Evolutionary conservation across 192 early-diverging fungal genomes (phyloP).

Genomic region (Linderina pennispora): DNA sequence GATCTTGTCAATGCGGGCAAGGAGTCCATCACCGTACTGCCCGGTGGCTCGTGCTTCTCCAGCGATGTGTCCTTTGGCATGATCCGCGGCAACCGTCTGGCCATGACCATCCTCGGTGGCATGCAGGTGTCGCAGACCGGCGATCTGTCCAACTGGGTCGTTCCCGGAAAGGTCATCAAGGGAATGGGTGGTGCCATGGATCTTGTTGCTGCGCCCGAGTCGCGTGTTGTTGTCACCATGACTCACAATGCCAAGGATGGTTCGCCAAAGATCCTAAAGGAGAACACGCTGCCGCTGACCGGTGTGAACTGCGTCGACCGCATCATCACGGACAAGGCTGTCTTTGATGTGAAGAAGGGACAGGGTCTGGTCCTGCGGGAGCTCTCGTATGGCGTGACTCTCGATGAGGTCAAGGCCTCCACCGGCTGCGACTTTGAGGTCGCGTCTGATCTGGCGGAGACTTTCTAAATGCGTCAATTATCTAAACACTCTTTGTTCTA

Average conservation of each 20-base stretch:
- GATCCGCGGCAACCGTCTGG: conserved; percentile 73
- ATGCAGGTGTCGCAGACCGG: conserved; percentile 72
- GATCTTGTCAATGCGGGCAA: conserved; percentile 81
- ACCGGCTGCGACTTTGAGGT: conserved; percentile 61
- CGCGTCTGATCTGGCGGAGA: conserved; percentile 40
- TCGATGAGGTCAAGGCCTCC: conserved; percentile 59
- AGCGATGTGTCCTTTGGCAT: conserved; percentile 75
- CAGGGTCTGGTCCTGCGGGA: conserved; percentile 58
- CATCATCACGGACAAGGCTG: conserved; percentile 66
- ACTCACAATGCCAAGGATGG: conserved; percentile 58
- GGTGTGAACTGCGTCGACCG: conserved; percentile 59
- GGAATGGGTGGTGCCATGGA: conserved; percentile 84
- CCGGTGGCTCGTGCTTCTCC: conserved; percentile 63
- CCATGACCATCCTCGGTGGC: conserved; percentile 70
- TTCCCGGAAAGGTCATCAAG: conserved; percentile 82
- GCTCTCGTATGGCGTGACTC: conserved; percentile 52
- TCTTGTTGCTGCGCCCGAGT: conserved; percentile 59
- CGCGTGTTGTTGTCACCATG: conserved; percentile 75
- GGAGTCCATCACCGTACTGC: conserved; percentile 68
- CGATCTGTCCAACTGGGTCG: conserved; percentile 81
- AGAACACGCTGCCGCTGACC: conserved; percentile 68
- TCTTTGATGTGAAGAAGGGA: conserved; percentile 59
- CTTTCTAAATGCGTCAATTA: conserved; percentile 12
- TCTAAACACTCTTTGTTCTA: background rate
- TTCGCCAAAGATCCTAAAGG: conserved; percentile 65